Evolutionary conservation across 83 land plant genomes (phyloP).

Genomic region (Thuja plicata): DNA sequence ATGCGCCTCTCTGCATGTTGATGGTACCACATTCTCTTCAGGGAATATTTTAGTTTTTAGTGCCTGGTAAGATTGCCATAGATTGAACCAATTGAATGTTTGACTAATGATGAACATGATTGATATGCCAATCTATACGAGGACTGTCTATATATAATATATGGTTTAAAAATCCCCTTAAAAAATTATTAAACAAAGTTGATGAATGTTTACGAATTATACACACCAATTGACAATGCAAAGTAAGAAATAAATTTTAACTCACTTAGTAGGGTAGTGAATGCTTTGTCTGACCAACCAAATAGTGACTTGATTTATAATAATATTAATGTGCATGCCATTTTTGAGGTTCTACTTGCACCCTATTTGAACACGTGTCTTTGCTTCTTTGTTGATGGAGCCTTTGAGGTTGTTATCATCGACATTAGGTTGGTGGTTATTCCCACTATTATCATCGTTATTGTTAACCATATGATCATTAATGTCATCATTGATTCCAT

Average conservation of each 20-base stretch:
- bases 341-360: background rate
- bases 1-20: too few relatives aligned
- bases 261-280: too few relatives aligned
- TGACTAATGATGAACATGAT: too few relatives aligned
- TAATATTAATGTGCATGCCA: background rate
- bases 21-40: background rate
- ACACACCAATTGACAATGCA: too few relatives aligned
- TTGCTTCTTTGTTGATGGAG: background rate
- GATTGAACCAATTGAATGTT: too few relatives aligned
- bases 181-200: too few relatives aligned
- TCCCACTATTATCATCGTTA: background rate
- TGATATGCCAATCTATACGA: too few relatives aligned
- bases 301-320: conserved; percentile 3
- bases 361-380: background rate
- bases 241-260: too few relatives aligned
- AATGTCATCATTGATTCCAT: background rate
- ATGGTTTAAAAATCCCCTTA: too few relatives aligned
- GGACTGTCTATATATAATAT: too few relatives aligned
- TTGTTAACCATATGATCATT: background rate
- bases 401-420: background rate
- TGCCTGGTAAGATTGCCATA: background rate
- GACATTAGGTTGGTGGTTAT: background rate
- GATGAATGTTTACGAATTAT: too few relatives aligned
- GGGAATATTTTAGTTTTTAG: conserved; percentile 1
- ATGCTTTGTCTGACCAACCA: too few relatives aligned